Conservation (phyloP, 768 basidiomycete species). For the Xerocomellus chrysenteron region DNA sequence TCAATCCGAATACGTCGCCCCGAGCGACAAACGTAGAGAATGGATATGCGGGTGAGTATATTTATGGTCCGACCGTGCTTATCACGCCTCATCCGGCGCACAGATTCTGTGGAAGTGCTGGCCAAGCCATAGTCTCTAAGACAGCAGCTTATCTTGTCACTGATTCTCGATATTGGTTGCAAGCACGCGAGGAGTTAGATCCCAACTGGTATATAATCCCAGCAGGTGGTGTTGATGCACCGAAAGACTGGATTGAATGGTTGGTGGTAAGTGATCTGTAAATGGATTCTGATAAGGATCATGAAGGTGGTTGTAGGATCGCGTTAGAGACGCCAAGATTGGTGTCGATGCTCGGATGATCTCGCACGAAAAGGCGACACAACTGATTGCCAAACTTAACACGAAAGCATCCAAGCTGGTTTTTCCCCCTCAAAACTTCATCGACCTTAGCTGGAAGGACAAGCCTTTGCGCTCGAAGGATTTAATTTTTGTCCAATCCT, state of each 20-base stretch:
- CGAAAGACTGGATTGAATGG: constrained; percentile 81
- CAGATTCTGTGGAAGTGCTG: constrained; percentile 66
- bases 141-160: constrained; percentile 70
- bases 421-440: constrained; percentile 79
- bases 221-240: constrained; percentile 51
- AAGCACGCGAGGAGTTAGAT: constrained; percentile 71
- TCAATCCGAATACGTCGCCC: constrained; percentile 77
- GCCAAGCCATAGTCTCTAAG: constrained; percentile 67
- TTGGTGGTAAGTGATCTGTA: constrained; percentile 47
- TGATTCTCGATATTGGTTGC: constrained; percentile 83
- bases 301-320: constrained; percentile 34
- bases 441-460: constrained; percentile 80
- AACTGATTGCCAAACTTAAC: constrained; percentile 56
- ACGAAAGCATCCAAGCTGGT: constrained; percentile 62
- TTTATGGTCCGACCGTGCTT: constrained; percentile 28
- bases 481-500: constrained; percentile 62
- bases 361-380: constrained; percentile 65
- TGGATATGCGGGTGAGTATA: constrained; percentile 72
- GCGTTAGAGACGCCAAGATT: constrained; percentile 47
- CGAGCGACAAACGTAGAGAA: constrained; percentile 73
- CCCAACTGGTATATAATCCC: constrained; percentile 68
- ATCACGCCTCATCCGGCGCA: constrained; percentile 12
- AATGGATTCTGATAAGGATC: not conserved
- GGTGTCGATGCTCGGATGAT: constrained; percentile 87
- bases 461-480: constrained; percentile 70